Evolutionary conservation across 2,329 filamentous ascomycete species (phyloP).

Genomic region (Zasmidium angulare): DNA sequence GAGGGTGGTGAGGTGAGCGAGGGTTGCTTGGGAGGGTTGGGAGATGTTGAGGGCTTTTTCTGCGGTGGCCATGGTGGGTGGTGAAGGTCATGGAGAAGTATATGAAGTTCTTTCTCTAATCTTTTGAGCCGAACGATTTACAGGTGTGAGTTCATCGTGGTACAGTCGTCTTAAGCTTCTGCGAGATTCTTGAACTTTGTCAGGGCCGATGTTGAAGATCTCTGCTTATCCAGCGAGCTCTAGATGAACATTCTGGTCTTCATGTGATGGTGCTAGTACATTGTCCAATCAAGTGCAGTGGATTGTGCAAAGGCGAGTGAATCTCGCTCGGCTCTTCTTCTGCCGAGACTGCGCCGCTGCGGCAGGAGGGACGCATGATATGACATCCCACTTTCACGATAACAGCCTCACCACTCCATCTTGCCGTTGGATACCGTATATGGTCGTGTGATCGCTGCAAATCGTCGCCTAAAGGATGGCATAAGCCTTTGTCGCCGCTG

Average conservation of each 20-base stretch:
- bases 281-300: not conserved
- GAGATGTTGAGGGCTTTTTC: conserved; percentile 10
- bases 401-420: not conserved
- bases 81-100: not conserved
- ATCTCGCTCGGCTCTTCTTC: not conserved
- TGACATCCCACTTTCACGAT: not conserved
- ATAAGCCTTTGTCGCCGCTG: conserved; percentile 3
- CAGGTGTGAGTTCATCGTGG: too few species aligned
- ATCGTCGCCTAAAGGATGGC: not conserved
- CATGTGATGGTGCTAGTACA: not conserved
- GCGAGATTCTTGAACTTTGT: not conserved
- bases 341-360: not conserved
- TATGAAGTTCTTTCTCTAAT: too few species aligned
- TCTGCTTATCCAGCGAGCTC: not conserved
- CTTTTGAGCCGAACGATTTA: too few species aligned
- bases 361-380: not conserved
- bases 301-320: not conserved
- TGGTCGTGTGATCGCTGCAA: not conserved
- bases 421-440: not conserved
- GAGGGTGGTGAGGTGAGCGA: conserved; percentile 47
- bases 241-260: not conserved
- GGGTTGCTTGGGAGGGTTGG: not conserved
- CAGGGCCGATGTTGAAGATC: not conserved
- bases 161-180: too few species aligned
- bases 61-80: not conserved